Evolutionary conservation across 768 basidiomycete genomes (phyloP), one percentile per base, ranked within the genome.

Genomic region (Butyriboletus loyo): DNA sequence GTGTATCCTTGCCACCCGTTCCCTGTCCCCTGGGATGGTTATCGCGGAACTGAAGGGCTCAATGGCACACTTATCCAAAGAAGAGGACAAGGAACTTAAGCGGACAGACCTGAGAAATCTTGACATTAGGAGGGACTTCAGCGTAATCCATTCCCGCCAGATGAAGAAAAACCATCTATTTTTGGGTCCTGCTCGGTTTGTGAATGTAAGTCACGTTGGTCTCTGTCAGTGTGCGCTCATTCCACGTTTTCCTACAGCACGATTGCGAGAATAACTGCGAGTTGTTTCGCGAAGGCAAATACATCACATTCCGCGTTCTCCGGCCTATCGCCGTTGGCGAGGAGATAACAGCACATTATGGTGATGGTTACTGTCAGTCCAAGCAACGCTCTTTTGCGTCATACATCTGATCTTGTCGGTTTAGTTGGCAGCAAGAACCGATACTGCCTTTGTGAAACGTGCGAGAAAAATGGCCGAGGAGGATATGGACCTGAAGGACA

Each of bases 161-260:
- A 86, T 90, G 81, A 92, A 92, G 77, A 90, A 89, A 72, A 93
- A 91, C 63, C 89, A 92, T 73, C 76, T 93, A 64, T 92, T 93
- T 75, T 75, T 93, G 66, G 91, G 91, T 10, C 92, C 91, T 46
- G 92, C 91, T 72, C 86, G 91, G 65, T 93, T 93, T 73, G 91
- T 93, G 55, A 93, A 93, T 67, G 91, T 92, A 71, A 79, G 88
- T 73, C 36, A 48, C 58, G 32, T 21, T 40, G 14, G 24, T 40
- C 27, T 50, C 7, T 28, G 41, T 44, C 38, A 45, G 14, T 28
- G 36, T 30, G 17, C 22, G 21, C 52, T 54, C 21, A 43, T 39
- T 45, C 21, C 37, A 28, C 28, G 43, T 31, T 44, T 46, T 24
- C 42, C n/a, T 49, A 57, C 68, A 92, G 91, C 91, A 93, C 67